Percentiles rank a stretch among this genome's conserved stretches.
Evolutionary conservation across 495 filamentous ascomycete species (phyloP).

Genomic region (Xylaria venustula): DNA sequence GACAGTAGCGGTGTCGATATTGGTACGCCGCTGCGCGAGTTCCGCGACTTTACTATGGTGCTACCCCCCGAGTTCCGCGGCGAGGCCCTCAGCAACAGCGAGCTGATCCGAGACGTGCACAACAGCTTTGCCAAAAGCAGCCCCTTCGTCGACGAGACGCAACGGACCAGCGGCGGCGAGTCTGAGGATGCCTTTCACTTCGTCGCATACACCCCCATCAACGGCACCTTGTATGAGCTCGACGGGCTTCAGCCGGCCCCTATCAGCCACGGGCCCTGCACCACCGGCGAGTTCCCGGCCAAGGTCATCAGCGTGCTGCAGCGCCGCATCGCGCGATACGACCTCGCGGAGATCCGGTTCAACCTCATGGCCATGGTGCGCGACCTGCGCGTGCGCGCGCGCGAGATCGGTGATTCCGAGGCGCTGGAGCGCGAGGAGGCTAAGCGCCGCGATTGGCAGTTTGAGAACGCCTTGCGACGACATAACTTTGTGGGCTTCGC

Average conservation of each 20-base stretch:
- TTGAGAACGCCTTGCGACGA: slow-evolving; percentile 89
- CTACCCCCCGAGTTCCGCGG: slow-evolving; percentile 77
- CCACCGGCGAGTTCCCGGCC: slow-evolving; percentile 66
- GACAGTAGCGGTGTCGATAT: slow-evolving; percentile 39
- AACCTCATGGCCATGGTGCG: slow-evolving; percentile 90
- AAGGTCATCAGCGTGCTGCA: slow-evolving; percentile 85
- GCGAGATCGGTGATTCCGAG: slow-evolving; percentile 81
- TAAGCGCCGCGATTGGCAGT: slow-evolving; percentile 84
- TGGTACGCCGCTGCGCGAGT: slow-evolving; percentile 64
- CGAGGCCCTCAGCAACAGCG: slow-evolving; percentile 62
- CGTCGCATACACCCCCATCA: slow-evolving; percentile 85
- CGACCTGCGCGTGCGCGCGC: slow-evolving; percentile 72
- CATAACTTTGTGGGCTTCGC: slow-evolving; percentile 98
- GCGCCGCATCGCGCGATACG: slow-evolving; percentile 81
- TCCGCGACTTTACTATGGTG: slow-evolving; percentile 86
- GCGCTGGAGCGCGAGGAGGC: slow-evolving; percentile 73
- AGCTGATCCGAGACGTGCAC: slow-evolving; percentile 86
- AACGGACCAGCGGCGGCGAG: slow-evolving; percentile 57
- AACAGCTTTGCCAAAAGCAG: slow-evolving; percentile 87
- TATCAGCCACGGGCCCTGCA: slow-evolving; percentile 79
- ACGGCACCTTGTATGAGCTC: slow-evolving; percentile 83
- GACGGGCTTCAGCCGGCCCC: slow-evolving; percentile 92
- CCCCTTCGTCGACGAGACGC: slow-evolving; percentile 89
- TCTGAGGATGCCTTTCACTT: slow-evolving; percentile 94
- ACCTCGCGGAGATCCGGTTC: slow-evolving; percentile 84